Base-by-base conservation (phyloP, 495 filamentous ascomycete genomes). In the Annulohypoxylon nitens region DNA sequence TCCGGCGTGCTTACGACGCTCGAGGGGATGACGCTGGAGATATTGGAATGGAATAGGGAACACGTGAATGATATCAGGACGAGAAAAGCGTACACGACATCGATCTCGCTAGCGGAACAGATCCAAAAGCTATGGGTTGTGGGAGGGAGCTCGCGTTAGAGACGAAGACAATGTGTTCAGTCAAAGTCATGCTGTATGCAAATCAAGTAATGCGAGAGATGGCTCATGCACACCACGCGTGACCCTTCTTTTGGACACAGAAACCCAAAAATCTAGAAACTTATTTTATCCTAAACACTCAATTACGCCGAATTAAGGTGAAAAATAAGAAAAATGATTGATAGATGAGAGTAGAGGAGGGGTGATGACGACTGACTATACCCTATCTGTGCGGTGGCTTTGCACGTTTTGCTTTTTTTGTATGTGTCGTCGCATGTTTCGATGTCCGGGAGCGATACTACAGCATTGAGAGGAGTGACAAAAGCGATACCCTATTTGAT, bases 11-110 rank as follows among this genome's bases (percentile, higher is more conserved):
- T 89, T 20, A 87, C 82, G 0, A 89, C 86, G 7, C 67, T 89
- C 8, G 83, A 88, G 5, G 88, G 87, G 3, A 85, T 89, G 84
- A 80, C 79, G 55, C 82, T 84, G 70, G 80, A 89, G 67, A 61
- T 90, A 12, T 70, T 86, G 3, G 83, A 87, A 57, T 89, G 87
- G 85, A 87, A 88, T 76, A 64, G 61, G 1, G 80, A 81, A 33
- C 83, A 84, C 36, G 70, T 55, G 39, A 16, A 69, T 30, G 51
- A 74, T 23, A 67, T 57, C 47, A 74, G 64, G 54, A 74, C 26
- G 16, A 71, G 65, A 16, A 80, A 77, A 58, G 61, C 68, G 14
- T 85, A 81, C 54, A 80, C 78, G 61, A 84, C 73, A 61, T 83
- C 81, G 7, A 71, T 83, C 9, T 78, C 79, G 4, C 71, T 85